Evolutionary conservation across 139 green algal genomes (phyloP), one percentile per base, ranked within the genome.

Genomic region (Klebsormidium nitens): DNA sequence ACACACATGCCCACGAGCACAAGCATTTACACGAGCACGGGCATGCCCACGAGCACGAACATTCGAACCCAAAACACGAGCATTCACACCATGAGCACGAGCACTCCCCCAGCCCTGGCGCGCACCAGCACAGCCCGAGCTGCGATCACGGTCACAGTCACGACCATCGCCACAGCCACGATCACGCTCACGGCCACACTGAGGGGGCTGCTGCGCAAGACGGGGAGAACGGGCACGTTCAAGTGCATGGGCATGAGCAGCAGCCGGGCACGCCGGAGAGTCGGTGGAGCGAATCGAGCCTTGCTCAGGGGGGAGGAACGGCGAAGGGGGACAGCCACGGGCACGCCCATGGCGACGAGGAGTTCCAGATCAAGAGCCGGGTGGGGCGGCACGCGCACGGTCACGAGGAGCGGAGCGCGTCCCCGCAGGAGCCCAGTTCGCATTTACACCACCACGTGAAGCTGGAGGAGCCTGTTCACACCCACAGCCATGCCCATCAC

Each of bases 111-210:
- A 74, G 36, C 23, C 52, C 46, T 0, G 19, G 71, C 29, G 6
- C 0, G 5, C 52, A 73, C 38, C 8, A 75, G 17, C 37, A 74
- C 56, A n/a, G n/a, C 56, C 64, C 44, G 17, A 75, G 29, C 35
- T n/a, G 75, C 14, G 32, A 74, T 1, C 28, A 65, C 2, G 2
- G 75, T 77, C n/a, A 75, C 5, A 23, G 66, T 65, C 37, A 67
- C 49, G 52, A 71, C 2, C 36, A 65, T n/a, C 17, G 5, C 2
- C 61, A 69, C n/a, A n/a, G n/a, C 17, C 46, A 72, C 59, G 61
- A 69, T 19, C 14, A 64, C 47, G 39, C 58, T 28, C 36, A 17
- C 42, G 14, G 42, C 42, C 42, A 49, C 42, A 49, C 42, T 49
- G n/a, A n/a, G n/a, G n/a, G n/a, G n/a, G n/a, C n/a, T n/a, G n/a